Conservation (phyloP, 2,329 filamentous ascomycete genomes). For the Hypoxylon sp. region DNA sequence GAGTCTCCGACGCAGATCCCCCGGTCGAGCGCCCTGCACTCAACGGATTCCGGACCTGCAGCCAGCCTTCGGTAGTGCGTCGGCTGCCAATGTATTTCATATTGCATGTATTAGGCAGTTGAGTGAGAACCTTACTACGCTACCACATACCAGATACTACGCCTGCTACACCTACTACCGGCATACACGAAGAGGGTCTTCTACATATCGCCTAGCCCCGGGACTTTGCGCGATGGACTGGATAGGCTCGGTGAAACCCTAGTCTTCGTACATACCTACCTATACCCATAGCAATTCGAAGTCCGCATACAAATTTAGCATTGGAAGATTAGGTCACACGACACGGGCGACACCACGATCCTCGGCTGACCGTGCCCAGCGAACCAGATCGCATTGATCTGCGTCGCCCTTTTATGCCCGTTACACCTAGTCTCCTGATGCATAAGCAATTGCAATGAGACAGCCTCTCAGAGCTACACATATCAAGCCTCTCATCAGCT, state of each 20-base stretch:
- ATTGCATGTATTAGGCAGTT: conserved; percentile 18
- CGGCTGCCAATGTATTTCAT: conserved; percentile 11
- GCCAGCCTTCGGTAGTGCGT: conserved; percentile 37
- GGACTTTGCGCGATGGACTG: conserved; percentile 21
- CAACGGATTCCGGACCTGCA: conserved; percentile 36
- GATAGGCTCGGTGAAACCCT: conserved; percentile 32
- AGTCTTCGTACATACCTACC: not conserved
- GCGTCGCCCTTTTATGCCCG: conserved; percentile 26
- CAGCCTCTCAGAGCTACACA: conserved; percentile 9
- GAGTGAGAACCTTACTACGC: conserved; percentile 28
- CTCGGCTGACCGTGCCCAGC: conserved; percentile 39
- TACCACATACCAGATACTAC: conserved; percentile 8
- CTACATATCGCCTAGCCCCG: conserved; percentile 19
- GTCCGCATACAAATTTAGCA: conserved; percentile 3
- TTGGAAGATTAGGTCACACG: conserved; percentile 39
- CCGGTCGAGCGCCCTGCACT: conserved; percentile 24
- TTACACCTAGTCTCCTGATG: conserved; percentile 31
- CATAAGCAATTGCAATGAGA: conserved; percentile 29
- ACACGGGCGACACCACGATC: conserved; percentile 37
- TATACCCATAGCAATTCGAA: not conserved
- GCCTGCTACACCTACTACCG: conserved; percentile 18
- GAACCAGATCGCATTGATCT: conserved; percentile 34
- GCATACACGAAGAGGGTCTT: conserved; percentile 37
- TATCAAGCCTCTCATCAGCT: conserved; percentile 22
- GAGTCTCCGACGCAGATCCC: conserved; percentile 2